Evolutionary conservation across 305 asterid species (phyloP).

Genomic region (Fraxinus angustifolia): DNA sequence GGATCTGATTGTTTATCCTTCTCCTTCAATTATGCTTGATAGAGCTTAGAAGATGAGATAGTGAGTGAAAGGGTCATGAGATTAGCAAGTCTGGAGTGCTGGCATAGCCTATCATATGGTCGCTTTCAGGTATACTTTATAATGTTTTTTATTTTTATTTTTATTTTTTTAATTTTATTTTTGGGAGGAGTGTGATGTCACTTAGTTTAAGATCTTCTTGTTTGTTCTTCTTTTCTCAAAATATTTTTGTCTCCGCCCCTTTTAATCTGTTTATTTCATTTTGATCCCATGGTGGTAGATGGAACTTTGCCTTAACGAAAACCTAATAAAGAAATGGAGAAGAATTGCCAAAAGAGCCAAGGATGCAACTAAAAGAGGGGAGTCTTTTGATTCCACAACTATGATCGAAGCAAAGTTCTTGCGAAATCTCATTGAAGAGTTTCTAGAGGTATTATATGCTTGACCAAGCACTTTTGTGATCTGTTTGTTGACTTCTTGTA

Average conservation of each 20-base stretch:
- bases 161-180: background rate
- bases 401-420: conserved; percentile 69
- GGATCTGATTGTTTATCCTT: conserved; percentile 15
- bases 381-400: conserved; percentile 49
- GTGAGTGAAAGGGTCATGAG: conserved; percentile 84
- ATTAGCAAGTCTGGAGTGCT: conserved; percentile 85
- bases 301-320: conserved; percentile 81
- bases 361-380: conserved; percentile 61
- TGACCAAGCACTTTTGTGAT: background rate
- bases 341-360: conserved; percentile 67
- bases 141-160: background rate
- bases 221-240: background rate
- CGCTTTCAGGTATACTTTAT: conserved; percentile 74
- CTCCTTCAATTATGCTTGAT: conserved; percentile 24
- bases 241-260: background rate
- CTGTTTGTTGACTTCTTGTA: conserved; percentile 2
- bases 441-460: conserved; percentile 58
- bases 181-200: background rate
- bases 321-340: conserved; percentile 77
- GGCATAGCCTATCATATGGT: conserved; percentile 92
- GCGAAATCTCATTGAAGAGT: conserved; percentile 80
- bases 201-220: conserved; percentile 12
- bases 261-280: conserved; percentile 18
- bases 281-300: conserved; percentile 39
- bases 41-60: conserved; percentile 97